Evolutionary conservation across 2,329 filamentous ascomycete genomes (phyloP).

Genomic region (Drechslerella dactyloides): DNA sequence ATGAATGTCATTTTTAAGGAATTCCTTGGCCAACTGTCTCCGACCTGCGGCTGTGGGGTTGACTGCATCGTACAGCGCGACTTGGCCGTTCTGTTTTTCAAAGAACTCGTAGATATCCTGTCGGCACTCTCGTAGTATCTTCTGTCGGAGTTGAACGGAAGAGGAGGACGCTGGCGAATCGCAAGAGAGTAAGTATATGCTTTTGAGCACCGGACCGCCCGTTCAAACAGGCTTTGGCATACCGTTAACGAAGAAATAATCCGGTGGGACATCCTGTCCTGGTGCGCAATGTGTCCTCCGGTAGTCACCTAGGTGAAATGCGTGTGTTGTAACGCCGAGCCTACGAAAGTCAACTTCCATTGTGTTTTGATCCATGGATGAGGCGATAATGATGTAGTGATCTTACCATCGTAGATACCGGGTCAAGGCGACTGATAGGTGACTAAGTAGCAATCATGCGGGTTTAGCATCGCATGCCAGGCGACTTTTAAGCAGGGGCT

Average conservation of each 20-base stretch:
- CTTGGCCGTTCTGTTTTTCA: constrained; percentile 95
- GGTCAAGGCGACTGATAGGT: constrained; percentile 93
- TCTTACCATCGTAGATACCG: constrained; percentile 86
- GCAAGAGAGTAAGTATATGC: constrained; percentile 26
- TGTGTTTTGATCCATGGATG: constrained; percentile 1
- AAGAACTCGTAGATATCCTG: constrained; percentile 97
- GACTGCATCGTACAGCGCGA: constrained; percentile 97
- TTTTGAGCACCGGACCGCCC: constrained; percentile 36
- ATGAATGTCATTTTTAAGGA: constrained; percentile 95
- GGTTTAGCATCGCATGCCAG: background rate
- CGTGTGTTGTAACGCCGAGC: constrained; percentile 96
- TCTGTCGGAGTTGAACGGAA: constrained; percentile 91
- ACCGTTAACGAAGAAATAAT: constrained; percentile 96
- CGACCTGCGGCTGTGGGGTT: constrained; percentile 86
- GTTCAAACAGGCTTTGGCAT: constrained; percentile 27
- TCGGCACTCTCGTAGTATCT: constrained; percentile 95
- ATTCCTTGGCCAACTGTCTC: constrained; percentile 87
- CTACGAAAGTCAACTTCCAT: constrained; percentile 57
- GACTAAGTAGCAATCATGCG: constrained; percentile 62
- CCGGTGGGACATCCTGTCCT: constrained; percentile 84
- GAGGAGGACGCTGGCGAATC: constrained; percentile 70
- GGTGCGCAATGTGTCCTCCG: constrained; percentile 86
- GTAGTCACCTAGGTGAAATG: constrained; percentile 97
- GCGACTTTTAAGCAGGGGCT: background rate
- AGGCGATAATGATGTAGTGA: background rate